A percentile compares a stretch with the other conserved stretches of the same genome.
Evolutionary conservation across 1,139 yeast genomes (phyloP).

Genomic region (Candida albicans): DNA sequence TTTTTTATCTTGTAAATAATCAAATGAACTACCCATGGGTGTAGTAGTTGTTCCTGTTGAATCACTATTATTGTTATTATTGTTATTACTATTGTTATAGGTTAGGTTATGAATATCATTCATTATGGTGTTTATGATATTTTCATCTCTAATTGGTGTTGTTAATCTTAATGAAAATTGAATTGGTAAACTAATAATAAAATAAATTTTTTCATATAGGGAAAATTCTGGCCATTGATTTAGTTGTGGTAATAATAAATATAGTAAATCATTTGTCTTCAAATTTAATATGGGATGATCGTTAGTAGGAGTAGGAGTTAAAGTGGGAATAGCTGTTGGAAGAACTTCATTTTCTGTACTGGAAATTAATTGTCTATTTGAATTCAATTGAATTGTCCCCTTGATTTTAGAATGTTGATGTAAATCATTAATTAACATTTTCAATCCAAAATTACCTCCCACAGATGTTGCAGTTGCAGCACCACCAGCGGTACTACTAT

Average conservation of each 20-base stretch:
- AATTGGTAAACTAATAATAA: conserved; percentile 42
- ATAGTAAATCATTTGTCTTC: conserved; percentile 12
- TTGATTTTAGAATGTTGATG: conserved; percentile 25
- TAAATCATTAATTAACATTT: conserved; percentile 34
- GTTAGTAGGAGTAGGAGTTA: no score
- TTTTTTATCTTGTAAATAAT: conserved; percentile 13
- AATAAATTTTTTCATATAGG: conserved; percentile 18
- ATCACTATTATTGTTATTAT: no score
- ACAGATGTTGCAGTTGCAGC: conserved; percentile 6
- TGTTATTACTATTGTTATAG: not conserved
- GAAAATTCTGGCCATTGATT: conserved; percentile 9
- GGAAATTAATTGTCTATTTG: conserved; percentile 19
- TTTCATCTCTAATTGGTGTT: conserved; percentile 45
- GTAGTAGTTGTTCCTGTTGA: no score
- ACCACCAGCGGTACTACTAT: conserved; percentile 12
- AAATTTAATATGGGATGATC: not conserved
- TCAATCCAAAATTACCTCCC: conserved; percentile 36
- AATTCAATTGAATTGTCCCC: conserved; percentile 13
- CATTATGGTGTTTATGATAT: conserved; percentile 5
- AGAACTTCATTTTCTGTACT: conserved; percentile 7
- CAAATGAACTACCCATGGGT: conserved; percentile 11
- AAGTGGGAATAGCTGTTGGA: not conserved
- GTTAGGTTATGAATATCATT: conserved; percentile 3
- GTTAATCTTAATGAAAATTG: conserved; percentile 45
- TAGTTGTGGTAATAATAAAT: conserved; percentile 22